These are phyloP conservation scores for Heracleum sosnowskyi DNA, from an alignment of 129 eudicot species.

Conservation along the genomic window DNA sequence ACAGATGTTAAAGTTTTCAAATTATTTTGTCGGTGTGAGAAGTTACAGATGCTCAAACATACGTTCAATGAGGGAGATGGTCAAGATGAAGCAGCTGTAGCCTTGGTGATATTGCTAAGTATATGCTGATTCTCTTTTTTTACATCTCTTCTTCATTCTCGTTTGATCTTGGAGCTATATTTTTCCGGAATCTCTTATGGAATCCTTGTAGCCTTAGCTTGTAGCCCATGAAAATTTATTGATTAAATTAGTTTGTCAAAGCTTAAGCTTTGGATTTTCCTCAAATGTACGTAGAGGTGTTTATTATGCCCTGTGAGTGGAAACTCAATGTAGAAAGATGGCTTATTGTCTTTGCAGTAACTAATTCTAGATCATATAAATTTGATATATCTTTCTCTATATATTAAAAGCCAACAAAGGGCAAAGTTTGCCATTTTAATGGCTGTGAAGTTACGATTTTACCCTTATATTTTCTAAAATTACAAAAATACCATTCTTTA, in stretches of 20 bases:
- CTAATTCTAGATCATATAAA: too few relatives aligned
- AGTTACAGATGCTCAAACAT: neutral
- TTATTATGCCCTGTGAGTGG: conserved; percentile 25
- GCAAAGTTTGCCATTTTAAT: too few relatives aligned
- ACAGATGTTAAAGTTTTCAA: conserved; percentile 17
- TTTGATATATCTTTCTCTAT: too few relatives aligned
- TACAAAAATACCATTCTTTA: too few relatives aligned
- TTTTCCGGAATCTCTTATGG: conserved; percentile 14
- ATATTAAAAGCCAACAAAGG: too few relatives aligned
- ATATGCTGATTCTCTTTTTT: conserved; percentile 29
- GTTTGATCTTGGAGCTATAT: neutral
- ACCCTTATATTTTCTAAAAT: too few relatives aligned
- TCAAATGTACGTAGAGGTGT: conserved; percentile 46
- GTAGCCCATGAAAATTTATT: conserved; percentile 20
- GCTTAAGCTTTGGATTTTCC: conserved; percentile 22
- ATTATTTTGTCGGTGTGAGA: neutral
- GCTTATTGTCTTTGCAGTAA: too few relatives aligned
- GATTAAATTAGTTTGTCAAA: conserved; percentile 22
- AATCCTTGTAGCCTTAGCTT: conserved; percentile 9
- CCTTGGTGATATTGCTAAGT: neutral
- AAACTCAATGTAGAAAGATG: conserved; percentile 14
- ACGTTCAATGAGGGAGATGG: conserved; percentile 28
- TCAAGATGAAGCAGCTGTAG: conserved; percentile 22
- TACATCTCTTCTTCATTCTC: conserved; percentile 11
- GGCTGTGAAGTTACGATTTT: too few relatives aligned